Evolutionary conservation across 1,139 yeast species (phyloP).

Genomic region (Taphrina communis): DNA sequence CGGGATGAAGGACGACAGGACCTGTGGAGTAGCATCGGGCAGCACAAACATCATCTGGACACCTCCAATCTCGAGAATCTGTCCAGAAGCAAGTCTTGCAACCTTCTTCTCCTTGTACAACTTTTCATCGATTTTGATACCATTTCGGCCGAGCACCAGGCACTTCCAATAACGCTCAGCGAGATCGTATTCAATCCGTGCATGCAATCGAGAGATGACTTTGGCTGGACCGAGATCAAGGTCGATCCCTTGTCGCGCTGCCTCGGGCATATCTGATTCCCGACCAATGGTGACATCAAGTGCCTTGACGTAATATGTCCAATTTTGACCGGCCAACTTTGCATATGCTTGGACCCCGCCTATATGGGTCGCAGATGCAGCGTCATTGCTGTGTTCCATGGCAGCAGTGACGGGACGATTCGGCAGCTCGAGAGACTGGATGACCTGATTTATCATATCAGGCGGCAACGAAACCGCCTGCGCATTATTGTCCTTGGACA

Average conservation of each 20-base stretch:
- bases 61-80: conserved; percentile 90
- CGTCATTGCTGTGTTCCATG: conserved; percentile 65
- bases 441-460: conserved; percentile 50
- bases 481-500: conserved; percentile 7
- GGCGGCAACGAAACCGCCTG: conserved; percentile 30
- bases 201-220: conserved; percentile 90
- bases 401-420: conserved; percentile 55
- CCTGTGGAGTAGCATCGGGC: conserved; percentile 81
- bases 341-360: conserved; percentile 96
- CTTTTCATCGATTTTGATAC: conserved; percentile 76
- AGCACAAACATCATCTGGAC: conserved; percentile 98
- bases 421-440: conserved; percentile 47
- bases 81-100: conserved; percentile 49
- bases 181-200: conserved; percentile 77
- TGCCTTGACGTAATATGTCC: conserved; percentile 94
- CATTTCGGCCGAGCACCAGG: conserved; percentile 83
- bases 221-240: conserved; percentile 96
- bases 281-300: conserved; percentile 81
- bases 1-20: conserved; percentile 29
- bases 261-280: conserved; percentile 52
- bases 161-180: conserved; percentile 84
- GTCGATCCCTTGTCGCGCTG: conserved; percentile 59
- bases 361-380: conserved; percentile 60
- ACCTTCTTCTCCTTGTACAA: conserved; percentile 61
- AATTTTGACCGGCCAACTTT: conserved; percentile 56